Conservation (phyloP, 2,329 filamentous ascomycete species). For the Cladosporium sp. region DNA sequence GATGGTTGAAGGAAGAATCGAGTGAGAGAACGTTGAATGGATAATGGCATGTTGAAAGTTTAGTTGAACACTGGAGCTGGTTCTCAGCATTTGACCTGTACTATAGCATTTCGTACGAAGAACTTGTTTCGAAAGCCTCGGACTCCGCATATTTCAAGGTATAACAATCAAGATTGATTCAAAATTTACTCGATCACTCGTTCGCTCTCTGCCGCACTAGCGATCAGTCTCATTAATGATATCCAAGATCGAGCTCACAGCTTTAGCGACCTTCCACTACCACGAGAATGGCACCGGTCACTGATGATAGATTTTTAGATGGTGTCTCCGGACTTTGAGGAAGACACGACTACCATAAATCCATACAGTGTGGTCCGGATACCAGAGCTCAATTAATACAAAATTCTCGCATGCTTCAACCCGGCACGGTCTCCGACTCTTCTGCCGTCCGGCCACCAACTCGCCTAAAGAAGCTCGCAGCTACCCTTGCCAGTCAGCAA, state of each 20-base stretch:
- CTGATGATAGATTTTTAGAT: neutral
- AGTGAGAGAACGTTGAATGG: neutral
- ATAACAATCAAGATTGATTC: neutral
- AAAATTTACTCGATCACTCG: neutral
- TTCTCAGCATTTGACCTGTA: neutral
- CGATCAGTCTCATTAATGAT: neutral
- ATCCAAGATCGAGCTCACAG: neutral
- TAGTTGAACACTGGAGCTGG: neutral
- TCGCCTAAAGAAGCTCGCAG: slow-evolving; percentile 4
- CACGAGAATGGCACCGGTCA: neutral
- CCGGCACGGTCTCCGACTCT: neutral
- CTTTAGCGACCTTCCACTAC: neutral
- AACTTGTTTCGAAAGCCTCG: neutral
- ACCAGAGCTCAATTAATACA: neutral
- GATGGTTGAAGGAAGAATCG: too few relatives aligned
- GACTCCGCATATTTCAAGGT: neutral
- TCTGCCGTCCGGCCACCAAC: neutral
- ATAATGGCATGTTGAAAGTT: neutral
- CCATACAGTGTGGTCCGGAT: neutral
- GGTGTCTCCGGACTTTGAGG: neutral
- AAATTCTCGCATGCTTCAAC: neutral
- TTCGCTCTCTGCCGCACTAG: neutral
- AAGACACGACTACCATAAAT: neutral
- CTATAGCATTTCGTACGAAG: neutral
- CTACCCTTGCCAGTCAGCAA: slow-evolving; percentile 1